Base-by-base conservation (phyloP, 441 rosid genomes). In the Hypseocharis bilobata region DNA sequence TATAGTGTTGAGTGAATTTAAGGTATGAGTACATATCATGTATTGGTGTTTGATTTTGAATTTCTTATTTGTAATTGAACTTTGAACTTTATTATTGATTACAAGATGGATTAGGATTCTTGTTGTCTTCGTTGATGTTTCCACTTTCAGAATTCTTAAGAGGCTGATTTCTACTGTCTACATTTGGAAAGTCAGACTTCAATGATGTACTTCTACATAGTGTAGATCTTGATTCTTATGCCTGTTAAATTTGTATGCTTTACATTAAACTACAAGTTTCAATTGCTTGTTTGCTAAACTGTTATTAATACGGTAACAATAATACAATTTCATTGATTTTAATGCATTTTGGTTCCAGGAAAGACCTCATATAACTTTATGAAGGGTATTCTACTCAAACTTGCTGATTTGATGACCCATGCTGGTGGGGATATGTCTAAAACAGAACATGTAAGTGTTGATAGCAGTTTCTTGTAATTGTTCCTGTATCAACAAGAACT, bases 301-400 rank as follows among this genome's bases (percentile, higher is more conserved):
- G 45, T 59, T 14, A 45, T 60, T 63, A 13, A 57, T 3, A 3
- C 14, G 16, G 13, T 10, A n/a, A 29, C 10, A 57, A 14, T 4
- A 0, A 16, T 57, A 57, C 61, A 51, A 11, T 14, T 20, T 40
- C 11, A 3, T 62, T 38, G 40, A 25, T 13, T 14, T 42, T 40
- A 34, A 16, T 36, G 51, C 45, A 23, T 61, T 65, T 56, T 58
- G 73, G 45, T 68, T 80, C 72, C 75, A 85, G 93, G 96, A 52
- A 79, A 73, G 47, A 54, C 65, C 51, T 90, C 98, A 29, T 74
- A 72, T 72, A 65, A 78, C 65, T 84, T 77, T 75, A 82, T 88
- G 87, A 84, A 76, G 76, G 71, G 64, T 61, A 74, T 87, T 59
- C 56, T 88, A 62, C 74, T 83, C 64, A 85, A 86, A 81, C 95